These are phyloP conservation scores for Candida glaebosa DNA, from an alignment of 805 yeast species.

Conservation along the genomic window DNA sequence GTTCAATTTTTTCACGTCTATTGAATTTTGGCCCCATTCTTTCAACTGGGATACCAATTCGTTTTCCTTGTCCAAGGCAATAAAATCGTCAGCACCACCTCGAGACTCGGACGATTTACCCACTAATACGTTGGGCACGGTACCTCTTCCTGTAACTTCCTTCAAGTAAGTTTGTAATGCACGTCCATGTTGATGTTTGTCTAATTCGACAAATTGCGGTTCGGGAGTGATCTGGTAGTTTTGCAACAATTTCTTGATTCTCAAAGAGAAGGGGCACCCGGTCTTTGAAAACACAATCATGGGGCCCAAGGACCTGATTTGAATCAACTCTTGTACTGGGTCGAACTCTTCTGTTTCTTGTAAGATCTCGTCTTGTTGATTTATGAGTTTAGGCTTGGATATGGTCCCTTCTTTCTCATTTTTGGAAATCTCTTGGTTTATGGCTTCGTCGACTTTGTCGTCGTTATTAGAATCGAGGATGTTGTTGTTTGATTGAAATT, in stretches of 20 bases:
- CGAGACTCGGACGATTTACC: conserved; percentile 57
- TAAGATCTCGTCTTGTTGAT: conserved; percentile 9
- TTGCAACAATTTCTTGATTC: conserved; percentile 64
- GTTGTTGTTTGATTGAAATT: conserved; percentile 12
- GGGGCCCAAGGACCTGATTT: conserved; percentile 60
- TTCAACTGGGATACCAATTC: conserved; percentile 48
- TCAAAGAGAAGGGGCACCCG: conserved; percentile 73
- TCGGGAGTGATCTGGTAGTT: conserved; percentile 70
- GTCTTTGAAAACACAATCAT: conserved; percentile 56
- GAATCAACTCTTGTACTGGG: conserved; percentile 42
- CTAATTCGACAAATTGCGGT: conserved; percentile 76
- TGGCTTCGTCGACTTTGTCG: conserved; percentile 36
- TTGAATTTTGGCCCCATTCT: conserved; percentile 59
- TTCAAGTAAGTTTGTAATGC: conserved; percentile 73
- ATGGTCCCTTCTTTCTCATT: conserved; percentile 7
- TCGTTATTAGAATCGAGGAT: conserved; percentile 33
- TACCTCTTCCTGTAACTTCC: conserved; percentile 66
- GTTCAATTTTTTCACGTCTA: conserved; percentile 47
- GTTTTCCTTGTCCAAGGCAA: conserved; percentile 54
- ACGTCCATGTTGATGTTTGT: conserved; percentile 70
- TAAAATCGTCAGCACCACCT: conserved; percentile 89
- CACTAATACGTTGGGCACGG: conserved; percentile 88
- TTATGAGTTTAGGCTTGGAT: conserved; percentile 2
- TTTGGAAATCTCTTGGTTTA: conserved; percentile 34
- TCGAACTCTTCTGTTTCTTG: conserved; percentile 20